Conservation (phyloP, 352 stramenopile genomes). For the Blastocystis sp. region DNA sequence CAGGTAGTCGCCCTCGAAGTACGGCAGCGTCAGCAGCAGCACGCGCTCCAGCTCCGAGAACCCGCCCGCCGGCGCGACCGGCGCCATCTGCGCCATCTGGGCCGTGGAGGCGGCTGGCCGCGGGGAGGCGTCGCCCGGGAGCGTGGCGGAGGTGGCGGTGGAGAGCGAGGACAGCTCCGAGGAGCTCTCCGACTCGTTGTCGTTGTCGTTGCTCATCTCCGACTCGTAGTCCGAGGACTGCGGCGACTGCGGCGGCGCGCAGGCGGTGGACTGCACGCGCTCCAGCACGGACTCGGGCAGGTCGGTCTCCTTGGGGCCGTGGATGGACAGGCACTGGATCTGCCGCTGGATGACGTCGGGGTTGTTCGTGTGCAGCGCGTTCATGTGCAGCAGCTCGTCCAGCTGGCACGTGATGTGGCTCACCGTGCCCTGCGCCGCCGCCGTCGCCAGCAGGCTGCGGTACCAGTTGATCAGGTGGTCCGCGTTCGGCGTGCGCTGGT, state of each 20-base stretch:
- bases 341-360: conserved; percentile 11
- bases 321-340: conserved; percentile 7
- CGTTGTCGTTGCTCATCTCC: conserved; percentile 18
- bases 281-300: conserved; percentile 15
- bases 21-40: conserved; percentile 12
- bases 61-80: not conserved
- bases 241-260: not conserved
- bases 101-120: not conserved
- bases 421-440: not conserved
- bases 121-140: not conserved
- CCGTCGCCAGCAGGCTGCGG: conserved; percentile 76
- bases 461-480: conserved; percentile 82
- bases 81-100: not conserved
- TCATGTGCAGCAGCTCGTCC: conserved; percentile 54
- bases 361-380: conserved; percentile 9
- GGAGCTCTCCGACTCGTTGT: not conserved
- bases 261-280: conserved; percentile 10
- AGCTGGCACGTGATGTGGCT: conserved; percentile 13
- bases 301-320: not conserved
- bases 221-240: conserved; percentile 25
- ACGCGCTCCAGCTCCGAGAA: conserved; percentile 9
- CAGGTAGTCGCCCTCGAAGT: conserved; percentile 58
- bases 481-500: conserved; percentile 84
- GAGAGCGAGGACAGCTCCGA: conserved; percentile 20
- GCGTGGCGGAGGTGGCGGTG: not conserved